A percentile compares a stretch with the other conserved stretches of the same genome.
Evolutionary conservation across 352 stramenopile genomes (phyloP).

Genomic region (Phytophthora rubi): DNA sequence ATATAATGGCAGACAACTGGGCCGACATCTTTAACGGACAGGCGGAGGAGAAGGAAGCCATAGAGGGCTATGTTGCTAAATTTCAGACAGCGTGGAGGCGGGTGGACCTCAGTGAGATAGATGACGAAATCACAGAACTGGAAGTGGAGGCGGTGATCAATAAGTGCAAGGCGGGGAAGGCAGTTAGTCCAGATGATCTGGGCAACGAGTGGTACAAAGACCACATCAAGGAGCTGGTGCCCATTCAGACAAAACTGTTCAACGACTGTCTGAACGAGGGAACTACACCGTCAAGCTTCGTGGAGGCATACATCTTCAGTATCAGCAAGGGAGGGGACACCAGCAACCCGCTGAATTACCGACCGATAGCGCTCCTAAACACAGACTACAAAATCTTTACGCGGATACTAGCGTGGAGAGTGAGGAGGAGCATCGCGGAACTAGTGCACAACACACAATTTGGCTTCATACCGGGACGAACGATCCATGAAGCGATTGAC

Average conservation of each 20-base stretch:
- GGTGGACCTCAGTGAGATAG: neutral
- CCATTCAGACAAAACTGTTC: neutral
- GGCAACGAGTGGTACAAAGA: constrained; percentile 10
- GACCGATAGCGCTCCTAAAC: constrained; percentile 6
- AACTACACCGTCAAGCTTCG: neutral
- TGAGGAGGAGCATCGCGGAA: neutral
- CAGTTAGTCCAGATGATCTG: neutral
- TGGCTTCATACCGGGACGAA: constrained; percentile 1
- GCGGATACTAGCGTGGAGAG: constrained; percentile 4
- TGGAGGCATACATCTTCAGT: constrained; percentile 5
- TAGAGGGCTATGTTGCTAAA: neutral
- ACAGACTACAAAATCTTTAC: constrained; percentile 13
- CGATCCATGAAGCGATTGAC: constrained; percentile 15
- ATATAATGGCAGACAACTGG: constrained; percentile 2
- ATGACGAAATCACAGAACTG: neutral
- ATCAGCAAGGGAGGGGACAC: constrained; percentile 5
- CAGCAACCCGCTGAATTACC: constrained; percentile 5
- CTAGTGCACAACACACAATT: constrained; percentile 5
- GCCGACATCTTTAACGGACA: neutral
- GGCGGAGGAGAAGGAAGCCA: neutral
- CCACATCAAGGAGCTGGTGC: neutral
- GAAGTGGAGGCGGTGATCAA: neutral
- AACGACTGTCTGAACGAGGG: constrained; percentile 2
- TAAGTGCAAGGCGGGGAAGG: neutral
- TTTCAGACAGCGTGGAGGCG: neutral